Conservation (phyloP, 495 filamentous ascomycete species). For the Aspergillus ellipticus region DNA sequence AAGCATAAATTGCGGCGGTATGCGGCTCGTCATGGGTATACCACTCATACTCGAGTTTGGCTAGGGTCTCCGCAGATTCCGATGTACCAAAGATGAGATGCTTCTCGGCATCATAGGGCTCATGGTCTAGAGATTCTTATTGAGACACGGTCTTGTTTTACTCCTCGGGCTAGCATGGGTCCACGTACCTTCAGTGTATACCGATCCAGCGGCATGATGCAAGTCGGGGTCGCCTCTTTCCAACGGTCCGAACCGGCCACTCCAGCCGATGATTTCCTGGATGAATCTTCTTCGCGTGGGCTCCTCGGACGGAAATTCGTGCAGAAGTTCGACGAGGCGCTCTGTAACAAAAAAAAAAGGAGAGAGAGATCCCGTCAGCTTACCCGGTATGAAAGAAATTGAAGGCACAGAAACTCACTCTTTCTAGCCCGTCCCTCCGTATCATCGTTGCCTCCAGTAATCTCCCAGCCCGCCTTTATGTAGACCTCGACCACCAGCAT, state of each 20-base stretch:
- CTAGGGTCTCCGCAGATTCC: slow-evolving; percentile 77
- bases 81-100: slow-evolving; percentile 88
- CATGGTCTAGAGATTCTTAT: slow-evolving; percentile 56
- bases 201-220: slow-evolving; percentile 84
- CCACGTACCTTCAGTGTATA: slow-evolving; percentile 72
- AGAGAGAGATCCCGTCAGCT: neutral
- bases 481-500: slow-evolving; percentile 84
- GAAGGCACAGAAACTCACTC: slow-evolving; percentile 31
- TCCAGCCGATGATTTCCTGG: slow-evolving; percentile 86
- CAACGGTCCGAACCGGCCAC: slow-evolving; percentile 74
- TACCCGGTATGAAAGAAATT: neutral
- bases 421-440: slow-evolving; percentile 36
- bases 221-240: slow-evolving; percentile 93
- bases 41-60: slow-evolving; percentile 86
- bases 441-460: slow-evolving; percentile 55
- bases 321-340: slow-evolving; percentile 60
- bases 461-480: slow-evolving; percentile 72
- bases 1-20: slow-evolving; percentile 84
- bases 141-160: slow-evolving; percentile 6
- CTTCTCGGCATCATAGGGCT: slow-evolving; percentile 86
- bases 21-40: slow-evolving; percentile 84
- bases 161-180: neutral
- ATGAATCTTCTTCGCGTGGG: slow-evolving; percentile 90
- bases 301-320: slow-evolving; percentile 76
- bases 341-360: slow-evolving; percentile 27